phyloP scores from a whole-genome alignment of 2,329 filamentous ascomycete species.

The Colletotrichum liaoningense region DNA sequence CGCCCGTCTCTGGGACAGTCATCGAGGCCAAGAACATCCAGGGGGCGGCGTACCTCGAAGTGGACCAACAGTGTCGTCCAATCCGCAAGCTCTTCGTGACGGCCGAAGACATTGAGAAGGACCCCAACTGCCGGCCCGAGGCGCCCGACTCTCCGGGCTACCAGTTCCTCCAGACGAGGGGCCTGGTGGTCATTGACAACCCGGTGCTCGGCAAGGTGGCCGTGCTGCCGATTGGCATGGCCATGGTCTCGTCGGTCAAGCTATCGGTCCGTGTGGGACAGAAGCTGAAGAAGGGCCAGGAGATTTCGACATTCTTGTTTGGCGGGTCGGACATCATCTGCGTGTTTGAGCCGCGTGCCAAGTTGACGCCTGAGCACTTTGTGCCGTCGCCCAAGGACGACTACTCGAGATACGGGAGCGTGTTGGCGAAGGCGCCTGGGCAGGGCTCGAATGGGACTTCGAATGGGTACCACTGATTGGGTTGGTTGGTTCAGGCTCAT shows the following conservation, averaged over 20 bases:
- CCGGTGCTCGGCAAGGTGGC: constrained; percentile 49
- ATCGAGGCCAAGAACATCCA: constrained; percentile 50
- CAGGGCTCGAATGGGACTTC: constrained; percentile 2
- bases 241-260: constrained; percentile 54
- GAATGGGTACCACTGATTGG: neutral
- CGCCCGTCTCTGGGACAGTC: constrained; percentile 51
- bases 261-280: constrained; percentile 41
- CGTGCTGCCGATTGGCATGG: constrained; percentile 57
- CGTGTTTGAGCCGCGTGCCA: constrained; percentile 48
- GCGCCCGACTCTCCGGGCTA: constrained; percentile 51
- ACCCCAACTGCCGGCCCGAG: constrained; percentile 37
- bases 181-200: constrained; percentile 52
- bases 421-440: constrained; percentile 30
- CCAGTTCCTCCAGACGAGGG: constrained; percentile 53
- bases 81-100: constrained; percentile 33
- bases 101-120: neutral
- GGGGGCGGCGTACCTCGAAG: constrained; percentile 51
- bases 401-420: constrained; percentile 38
- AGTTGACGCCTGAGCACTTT: constrained; percentile 36
- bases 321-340: constrained; percentile 55
- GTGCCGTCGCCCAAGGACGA: constrained; percentile 31
- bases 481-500: neutral
- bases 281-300: constrained; percentile 51
- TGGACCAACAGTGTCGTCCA: constrained; percentile 38
- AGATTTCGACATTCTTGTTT: constrained; percentile 55